phyloP scores from a whole-genome alignment of 2,329 filamentous ascomycete species.

The Claviceps capensis region DNA sequence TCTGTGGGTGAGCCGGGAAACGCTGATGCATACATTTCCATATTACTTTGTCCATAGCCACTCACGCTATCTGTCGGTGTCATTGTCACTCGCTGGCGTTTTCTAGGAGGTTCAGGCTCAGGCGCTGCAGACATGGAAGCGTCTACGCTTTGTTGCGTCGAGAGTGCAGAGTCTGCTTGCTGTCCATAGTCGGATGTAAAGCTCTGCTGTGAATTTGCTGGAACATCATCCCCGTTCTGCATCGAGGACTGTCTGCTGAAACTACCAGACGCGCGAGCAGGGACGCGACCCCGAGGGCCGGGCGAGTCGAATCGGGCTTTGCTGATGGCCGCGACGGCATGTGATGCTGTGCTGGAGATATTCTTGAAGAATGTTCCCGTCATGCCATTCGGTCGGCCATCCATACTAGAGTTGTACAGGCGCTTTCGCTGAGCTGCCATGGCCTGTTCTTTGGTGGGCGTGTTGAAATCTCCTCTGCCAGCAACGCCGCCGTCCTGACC shows the following conservation, averaged over 20 bases:
- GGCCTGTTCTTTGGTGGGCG: constrained; percentile 94
- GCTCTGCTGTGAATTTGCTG: constrained; percentile 73
- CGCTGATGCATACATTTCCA: constrained; percentile 31
- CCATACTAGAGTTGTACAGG: constrained; percentile 60
- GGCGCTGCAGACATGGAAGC: constrained; percentile 25
- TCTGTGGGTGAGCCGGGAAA: constrained; percentile 65
- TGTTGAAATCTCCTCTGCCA: constrained; percentile 68
- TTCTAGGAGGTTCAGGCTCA: constrained; percentile 65
- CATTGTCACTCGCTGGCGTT: constrained; percentile 50
- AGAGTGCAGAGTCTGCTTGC: constrained; percentile 56
- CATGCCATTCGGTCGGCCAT: constrained; percentile 51
- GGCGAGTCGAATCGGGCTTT: constrained; percentile 91
- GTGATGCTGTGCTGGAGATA: constrained; percentile 84
- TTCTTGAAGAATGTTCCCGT: constrained; percentile 94
- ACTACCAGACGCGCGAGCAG: constrained; percentile 52
- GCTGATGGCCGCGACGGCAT: constrained; percentile 89
- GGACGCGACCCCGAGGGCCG: constrained; percentile 50
- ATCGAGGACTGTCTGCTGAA: constrained; percentile 60
- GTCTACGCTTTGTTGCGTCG: constrained; percentile 38
- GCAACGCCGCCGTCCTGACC: constrained; percentile 59
- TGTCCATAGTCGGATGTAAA: constrained; percentile 65
- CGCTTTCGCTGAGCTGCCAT: constrained; percentile 93
- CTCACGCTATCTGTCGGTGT: constrained; percentile 45
- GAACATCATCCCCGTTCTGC: constrained; percentile 55
- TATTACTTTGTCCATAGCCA: constrained; percentile 28